Evolutionary conservation across 192 early-diverging fungal species (phyloP), one percentile per base, ranked within the genome.

Genomic region (Backusella westeae): DNA sequence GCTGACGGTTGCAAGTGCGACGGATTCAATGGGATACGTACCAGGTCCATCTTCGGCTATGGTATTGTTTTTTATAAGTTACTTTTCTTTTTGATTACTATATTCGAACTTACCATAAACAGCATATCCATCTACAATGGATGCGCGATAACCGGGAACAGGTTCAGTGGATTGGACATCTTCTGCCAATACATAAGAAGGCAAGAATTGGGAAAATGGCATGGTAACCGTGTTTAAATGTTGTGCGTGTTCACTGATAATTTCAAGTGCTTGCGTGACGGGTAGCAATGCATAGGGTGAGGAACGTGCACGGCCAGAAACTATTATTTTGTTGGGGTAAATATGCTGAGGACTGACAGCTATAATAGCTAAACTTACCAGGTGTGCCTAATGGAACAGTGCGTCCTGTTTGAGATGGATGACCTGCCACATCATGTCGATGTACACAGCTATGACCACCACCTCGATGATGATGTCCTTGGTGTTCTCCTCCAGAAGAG

Each of bases 71-170:
- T 66, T 29, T 1, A 67, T 67, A 67, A 14, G 6, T 34, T 66
- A 7, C 34, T 65, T 32, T 35, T 67, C 1, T 67, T 35, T 35
- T 34, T 32, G 32, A 32, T 67, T 67, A 34, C 26, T 66, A 17
- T 66, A 12, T 34, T 34, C 9, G 38, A 23, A 23, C 73, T 75
- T 89, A 93, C 92, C 84, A 76, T 92, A 77, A 42, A 99, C 93
- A 1, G 97, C 96, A 81, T 99, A 99, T 15, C 97, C 97, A 83
- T 99, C 97, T 36, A 99, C 90, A 35, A 96, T 90, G 0, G 94
- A 93, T 10, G 97, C 96, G 2, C 90, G 88, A 77, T 93, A 98
- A 10, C 84, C 93, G 3, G 97, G 97, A 1, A 99, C 94, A 52
- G 88, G 80, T 66, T 95, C 93, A 17, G 53, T 74, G 1, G 94